phyloP scores from a whole-genome alignment of 257 asterid species.

The Solanum piurae region DNA sequence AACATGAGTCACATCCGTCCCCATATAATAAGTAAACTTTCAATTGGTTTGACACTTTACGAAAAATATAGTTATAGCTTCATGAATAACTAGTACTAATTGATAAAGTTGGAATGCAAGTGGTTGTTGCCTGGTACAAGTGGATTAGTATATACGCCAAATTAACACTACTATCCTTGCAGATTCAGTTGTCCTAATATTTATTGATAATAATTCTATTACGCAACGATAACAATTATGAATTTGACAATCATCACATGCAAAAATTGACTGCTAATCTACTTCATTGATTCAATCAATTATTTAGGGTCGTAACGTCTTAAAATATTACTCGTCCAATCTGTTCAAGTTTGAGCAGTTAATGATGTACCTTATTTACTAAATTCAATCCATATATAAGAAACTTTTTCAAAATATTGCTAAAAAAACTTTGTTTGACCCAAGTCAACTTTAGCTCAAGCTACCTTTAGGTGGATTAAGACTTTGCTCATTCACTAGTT shows the following conservation, averaged over 20 bases:
- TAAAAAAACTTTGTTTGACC: neutral
- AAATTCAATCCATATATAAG: neutral
- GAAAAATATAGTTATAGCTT: neutral
- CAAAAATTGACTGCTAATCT: neutral
- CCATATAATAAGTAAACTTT: neutral
- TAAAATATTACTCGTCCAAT: neutral
- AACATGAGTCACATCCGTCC: neutral
- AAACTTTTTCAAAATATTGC: neutral
- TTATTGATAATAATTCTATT: neutral
- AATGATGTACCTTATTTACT: neutral
- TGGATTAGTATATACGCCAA: neutral
- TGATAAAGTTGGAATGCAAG: neutral
- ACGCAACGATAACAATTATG: neutral
- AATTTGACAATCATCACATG: neutral
- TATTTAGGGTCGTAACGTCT: neutral
- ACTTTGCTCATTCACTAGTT: neutral
- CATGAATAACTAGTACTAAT: no score
- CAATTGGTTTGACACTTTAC: neutral
- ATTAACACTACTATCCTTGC: neutral
- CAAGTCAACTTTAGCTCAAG: neutral
- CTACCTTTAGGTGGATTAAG: no score
- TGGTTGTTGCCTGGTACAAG: neutral
- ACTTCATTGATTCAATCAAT: neutral
- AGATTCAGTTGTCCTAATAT: neutral
- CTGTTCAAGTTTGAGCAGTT: neutral